These are phyloP conservation scores for Aphanomyces astaci DNA, from an alignment of 352 stramenopile genomes.

Conservation along the genomic window DNA sequence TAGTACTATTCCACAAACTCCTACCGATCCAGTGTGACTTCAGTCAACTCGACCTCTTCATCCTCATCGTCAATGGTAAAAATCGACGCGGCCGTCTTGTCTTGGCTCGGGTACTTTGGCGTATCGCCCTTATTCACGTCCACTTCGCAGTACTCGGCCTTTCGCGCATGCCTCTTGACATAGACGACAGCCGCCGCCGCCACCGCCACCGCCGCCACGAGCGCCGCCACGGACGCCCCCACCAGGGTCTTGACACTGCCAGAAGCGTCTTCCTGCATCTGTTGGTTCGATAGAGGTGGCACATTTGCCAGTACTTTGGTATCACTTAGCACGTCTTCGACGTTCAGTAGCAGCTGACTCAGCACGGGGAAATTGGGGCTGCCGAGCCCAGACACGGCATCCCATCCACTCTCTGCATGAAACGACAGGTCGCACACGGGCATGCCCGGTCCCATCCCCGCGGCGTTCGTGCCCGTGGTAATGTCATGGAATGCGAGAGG, in stretches of 20 bases:
- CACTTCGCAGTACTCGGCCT: conserved; percentile 16
- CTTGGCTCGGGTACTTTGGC: conserved; percentile 11
- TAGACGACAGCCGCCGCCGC: background rate
- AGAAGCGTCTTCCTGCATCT: background rate
- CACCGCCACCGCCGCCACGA: background rate
- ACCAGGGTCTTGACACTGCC: background rate
- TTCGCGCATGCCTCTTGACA: background rate
- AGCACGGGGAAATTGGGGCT: conserved; percentile 66
- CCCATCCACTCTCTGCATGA: conserved; percentile 74
- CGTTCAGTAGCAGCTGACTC: conserved; percentile 8
- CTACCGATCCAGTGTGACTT: conserved; percentile 15
- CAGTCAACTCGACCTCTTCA: conserved; percentile 2
- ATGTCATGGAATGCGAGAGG: conserved; percentile 77
- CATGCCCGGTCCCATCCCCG: conserved; percentile 31
- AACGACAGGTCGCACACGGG: conserved; percentile 72
- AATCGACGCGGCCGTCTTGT: conserved; percentile 8
- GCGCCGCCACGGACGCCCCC: background rate
- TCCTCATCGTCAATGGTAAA: conserved; percentile 22
- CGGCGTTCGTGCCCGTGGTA: conserved; percentile 75
- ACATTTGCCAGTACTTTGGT: background rate
- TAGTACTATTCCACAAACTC: too few species aligned
- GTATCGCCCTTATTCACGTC: conserved; percentile 17
- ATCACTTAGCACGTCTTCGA: background rate
- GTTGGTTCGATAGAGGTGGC: too few species aligned
- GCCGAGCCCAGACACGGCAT: conserved; percentile 79